phyloP scores from a whole-genome alignment of 768 basidiomycete species.

The Galerina sulciceps region DNA sequence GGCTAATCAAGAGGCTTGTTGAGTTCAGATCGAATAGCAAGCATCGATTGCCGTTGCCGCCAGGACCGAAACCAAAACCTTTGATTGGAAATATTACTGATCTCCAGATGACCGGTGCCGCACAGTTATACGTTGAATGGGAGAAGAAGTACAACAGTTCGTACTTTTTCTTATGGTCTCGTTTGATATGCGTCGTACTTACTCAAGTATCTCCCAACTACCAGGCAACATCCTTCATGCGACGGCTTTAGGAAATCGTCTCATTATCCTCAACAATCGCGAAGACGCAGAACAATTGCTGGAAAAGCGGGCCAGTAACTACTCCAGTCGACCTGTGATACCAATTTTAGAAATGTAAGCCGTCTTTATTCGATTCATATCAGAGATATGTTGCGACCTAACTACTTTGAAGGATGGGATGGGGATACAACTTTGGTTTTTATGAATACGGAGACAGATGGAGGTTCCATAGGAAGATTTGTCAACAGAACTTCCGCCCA shows the following conservation, averaged over 20 bases:
- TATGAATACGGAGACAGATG: slow-evolving; percentile 36
- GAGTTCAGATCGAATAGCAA: neutral
- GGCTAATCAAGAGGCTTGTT: neutral
- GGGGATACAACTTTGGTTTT: slow-evolving; percentile 36
- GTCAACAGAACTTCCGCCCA: slow-evolving; percentile 35
- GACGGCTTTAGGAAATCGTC: slow-evolving; percentile 20
- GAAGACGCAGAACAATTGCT: slow-evolving; percentile 24
- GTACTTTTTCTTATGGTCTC: neutral
- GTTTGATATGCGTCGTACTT: too few relatives aligned
- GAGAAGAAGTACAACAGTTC: slow-evolving; percentile 12
- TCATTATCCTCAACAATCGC: slow-evolving; percentile 27
- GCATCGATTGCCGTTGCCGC: slow-evolving; percentile 1
- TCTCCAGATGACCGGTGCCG: neutral
- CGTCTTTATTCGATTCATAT: too few relatives aligned
- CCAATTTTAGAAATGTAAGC: slow-evolving; percentile 2
- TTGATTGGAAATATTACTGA: slow-evolving; percentile 22
- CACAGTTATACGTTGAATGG: slow-evolving; percentile 3
- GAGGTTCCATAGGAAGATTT: slow-evolving; percentile 37
- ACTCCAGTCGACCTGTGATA: slow-evolving; percentile 45
- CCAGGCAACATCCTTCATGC: slow-evolving; percentile 25
- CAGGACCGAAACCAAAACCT: slow-evolving; percentile 24
- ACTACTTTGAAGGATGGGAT: slow-evolving; percentile 27
- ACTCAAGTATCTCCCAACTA: too few relatives aligned
- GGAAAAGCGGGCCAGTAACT: slow-evolving; percentile 48
- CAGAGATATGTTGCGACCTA: too few relatives aligned